These are phyloP conservation scores for Clarireedia paspali DNA, from an alignment of 2,329 filamentous ascomycete genomes.

Conservation along the genomic window DNA sequence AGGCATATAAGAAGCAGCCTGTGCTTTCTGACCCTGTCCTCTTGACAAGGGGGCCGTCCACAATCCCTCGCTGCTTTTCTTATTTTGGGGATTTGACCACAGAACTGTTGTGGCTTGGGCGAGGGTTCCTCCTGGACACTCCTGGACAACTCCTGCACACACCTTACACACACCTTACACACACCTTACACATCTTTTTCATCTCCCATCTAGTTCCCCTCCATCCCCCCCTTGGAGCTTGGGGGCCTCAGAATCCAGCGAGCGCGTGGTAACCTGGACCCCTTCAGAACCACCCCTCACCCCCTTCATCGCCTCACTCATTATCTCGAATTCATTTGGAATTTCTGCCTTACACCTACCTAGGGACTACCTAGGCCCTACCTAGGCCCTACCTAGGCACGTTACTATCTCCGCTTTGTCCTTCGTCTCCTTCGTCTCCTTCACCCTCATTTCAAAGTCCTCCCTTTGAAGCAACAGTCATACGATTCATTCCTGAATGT, in stretches of 20 bases:
- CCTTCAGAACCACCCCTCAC: neutral
- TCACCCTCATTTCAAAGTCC: no score
- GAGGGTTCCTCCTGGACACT: slow-evolving; percentile 4
- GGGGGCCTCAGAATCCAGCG: neutral
- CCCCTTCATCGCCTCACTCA: slow-evolving; percentile 8
- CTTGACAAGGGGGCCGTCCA: neutral
- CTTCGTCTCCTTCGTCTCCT: no score
- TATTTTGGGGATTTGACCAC: neutral
- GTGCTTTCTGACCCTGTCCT: neutral
- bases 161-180: no score
- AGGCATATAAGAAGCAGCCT: slow-evolving; percentile 2
- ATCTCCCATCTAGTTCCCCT: no score
- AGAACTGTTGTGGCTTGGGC: slow-evolving; percentile 12
- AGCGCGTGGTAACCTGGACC: slow-evolving; percentile 12
- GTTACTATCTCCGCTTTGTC: no score
- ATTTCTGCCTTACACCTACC: no score
- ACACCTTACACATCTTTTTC: no score
- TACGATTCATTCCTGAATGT: no score
- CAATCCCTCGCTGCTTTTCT: slow-evolving; percentile 6
- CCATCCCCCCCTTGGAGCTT: neutral
- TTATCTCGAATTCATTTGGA: no score
- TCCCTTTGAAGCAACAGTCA: no score
- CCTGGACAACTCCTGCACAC: neutral
- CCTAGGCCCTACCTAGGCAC: no score
- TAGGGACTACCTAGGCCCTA: no score